Evolutionary conservation across 768 basidiomycete species (phyloP).

Genomic region (Tulasnella sp.): DNA sequence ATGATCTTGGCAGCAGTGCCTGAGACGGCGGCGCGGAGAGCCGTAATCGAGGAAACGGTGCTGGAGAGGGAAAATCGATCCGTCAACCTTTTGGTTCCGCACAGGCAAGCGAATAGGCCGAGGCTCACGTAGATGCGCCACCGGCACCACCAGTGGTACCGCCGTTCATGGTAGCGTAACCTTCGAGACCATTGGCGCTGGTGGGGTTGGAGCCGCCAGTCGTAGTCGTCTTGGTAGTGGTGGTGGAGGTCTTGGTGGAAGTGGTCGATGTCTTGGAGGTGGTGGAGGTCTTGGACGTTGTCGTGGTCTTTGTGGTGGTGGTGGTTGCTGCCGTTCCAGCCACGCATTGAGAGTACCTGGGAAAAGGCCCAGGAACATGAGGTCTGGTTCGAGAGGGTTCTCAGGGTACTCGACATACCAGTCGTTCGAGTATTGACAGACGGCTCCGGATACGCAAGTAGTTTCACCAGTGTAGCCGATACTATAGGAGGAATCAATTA

Average conservation of each 20-base stretch:
- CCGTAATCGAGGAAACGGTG: slow-evolving; percentile 29
- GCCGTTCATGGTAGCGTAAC: slow-evolving; percentile 31
- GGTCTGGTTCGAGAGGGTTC: neutral
- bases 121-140: slow-evolving; percentile 28
- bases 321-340: neutral
- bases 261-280: neutral
- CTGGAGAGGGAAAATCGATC: neutral
- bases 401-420: neutral
- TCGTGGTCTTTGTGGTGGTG: neutral
- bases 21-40: slow-evolving; percentile 30
- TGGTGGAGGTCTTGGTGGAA: neutral
- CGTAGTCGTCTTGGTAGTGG: neutral
- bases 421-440: neutral
- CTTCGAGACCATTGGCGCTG: slow-evolving; percentile 5
- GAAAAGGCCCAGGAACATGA: neutral
- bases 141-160: slow-evolving; percentile 32
- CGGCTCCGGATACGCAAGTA: neutral
- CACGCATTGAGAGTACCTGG: neutral
- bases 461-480: neutral
- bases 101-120: neutral
- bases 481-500: neutral
- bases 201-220: neutral
- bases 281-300: neutral
- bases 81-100: neutral
- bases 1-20: slow-evolving; percentile 30